phyloP scores from a whole-genome alignment of 2,329 filamentous ascomycete species.

The Samsoniella hepiali region DNA sequence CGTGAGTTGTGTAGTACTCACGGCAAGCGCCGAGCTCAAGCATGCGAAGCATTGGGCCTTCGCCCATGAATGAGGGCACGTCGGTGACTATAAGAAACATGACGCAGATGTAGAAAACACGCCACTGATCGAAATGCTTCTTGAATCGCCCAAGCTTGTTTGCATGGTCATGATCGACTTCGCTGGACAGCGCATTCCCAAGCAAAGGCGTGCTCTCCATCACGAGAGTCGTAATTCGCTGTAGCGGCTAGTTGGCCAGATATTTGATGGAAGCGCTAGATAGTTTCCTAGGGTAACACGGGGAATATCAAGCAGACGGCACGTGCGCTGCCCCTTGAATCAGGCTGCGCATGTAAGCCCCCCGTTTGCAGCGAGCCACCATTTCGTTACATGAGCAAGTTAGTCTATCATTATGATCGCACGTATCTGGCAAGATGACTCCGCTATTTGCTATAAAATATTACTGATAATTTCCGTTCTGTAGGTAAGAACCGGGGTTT shows the following conservation, averaged over 20 bases:
- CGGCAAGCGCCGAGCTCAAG: constrained; percentile 7
- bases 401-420: no score
- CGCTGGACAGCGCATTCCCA: background rate
- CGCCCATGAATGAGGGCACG: background rate
- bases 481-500: no score
- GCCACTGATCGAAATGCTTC: background rate
- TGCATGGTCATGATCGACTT: background rate
- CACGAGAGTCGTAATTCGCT: background rate
- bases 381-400: no score
- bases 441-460: no score
- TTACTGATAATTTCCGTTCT: no score
- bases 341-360: no score
- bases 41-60: constrained; percentile 6
- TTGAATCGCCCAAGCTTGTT: background rate
- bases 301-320: background rate
- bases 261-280: background rate
- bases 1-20: background rate
- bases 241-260: background rate
- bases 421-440: no score
- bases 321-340: no score
- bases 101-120: background rate
- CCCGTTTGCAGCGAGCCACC: no score
- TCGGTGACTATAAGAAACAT: background rate
- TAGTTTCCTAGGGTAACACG: background rate
- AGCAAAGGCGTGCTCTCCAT: background rate